phyloP scores from a whole-genome alignment of 2,329 filamentous ascomycete genomes.

The Colletotrichum kahawae region DNA sequence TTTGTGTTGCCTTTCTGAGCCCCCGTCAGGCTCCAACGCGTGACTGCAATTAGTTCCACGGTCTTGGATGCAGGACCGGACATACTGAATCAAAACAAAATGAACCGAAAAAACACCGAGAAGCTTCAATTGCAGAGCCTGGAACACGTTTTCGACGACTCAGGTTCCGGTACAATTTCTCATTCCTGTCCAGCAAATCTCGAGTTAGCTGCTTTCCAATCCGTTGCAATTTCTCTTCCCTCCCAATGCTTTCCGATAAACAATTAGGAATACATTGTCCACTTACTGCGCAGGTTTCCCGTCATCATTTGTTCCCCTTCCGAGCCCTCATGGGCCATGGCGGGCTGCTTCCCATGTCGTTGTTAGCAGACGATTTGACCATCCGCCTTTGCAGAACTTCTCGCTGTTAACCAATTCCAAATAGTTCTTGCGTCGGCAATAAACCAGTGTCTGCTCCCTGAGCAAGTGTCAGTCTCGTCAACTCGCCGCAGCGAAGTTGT shows the following conservation, averaged over 20 bases:
- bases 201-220: neutral
- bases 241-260: neutral
- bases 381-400: too few species aligned
- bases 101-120: neutral
- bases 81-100: rapidly evolving
- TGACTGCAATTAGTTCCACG: neutral
- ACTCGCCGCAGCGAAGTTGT: rapidly evolving
- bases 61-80: neutral
- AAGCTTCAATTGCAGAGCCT: neutral
- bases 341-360: rapidly evolving
- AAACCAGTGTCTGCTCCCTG: too few species aligned
- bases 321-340: neutral
- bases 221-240: neutral
- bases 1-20: neutral
- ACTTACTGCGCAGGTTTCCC: neutral
- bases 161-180: too few species aligned
- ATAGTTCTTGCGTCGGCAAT: neutral
- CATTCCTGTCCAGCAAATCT: neutral
- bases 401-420: neutral
- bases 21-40: neutral
- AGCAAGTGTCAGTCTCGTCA: neutral
- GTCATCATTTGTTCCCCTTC: neutral
- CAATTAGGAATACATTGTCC: rapidly evolving
- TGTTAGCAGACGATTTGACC: neutral
- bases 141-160: rapidly evolving